Conservation (phyloP, 495 filamentous ascomycete species). For the Thermochaetoides thermophila region DNA sequence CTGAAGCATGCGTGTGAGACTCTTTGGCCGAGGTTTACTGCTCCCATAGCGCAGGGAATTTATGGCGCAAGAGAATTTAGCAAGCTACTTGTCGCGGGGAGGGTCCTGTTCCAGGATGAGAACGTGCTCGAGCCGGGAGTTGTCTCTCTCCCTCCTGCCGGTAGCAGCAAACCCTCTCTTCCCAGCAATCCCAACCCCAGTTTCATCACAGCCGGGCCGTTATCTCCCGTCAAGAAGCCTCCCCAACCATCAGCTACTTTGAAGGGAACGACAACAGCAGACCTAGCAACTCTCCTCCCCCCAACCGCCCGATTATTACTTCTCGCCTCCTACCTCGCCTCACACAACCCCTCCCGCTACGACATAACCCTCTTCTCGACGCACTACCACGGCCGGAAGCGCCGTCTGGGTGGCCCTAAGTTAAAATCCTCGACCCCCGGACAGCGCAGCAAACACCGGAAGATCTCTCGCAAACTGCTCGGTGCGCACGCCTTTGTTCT, state of each 20-base stretch:
- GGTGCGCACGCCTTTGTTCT: conserved; percentile 69
- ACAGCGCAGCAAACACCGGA: conserved; percentile 42
- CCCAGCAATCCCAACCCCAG: background rate
- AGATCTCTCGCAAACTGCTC: conserved; percentile 54
- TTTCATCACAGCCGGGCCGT: background rate
- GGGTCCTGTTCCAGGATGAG: conserved; percentile 66
- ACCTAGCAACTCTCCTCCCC: conserved; percentile 42
- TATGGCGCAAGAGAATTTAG: conserved; percentile 67
- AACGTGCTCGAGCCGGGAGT: conserved; percentile 54
- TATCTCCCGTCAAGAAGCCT: too few relatives aligned
- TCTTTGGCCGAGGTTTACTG: conserved; percentile 57
- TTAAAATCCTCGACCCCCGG: conserved; percentile 1
- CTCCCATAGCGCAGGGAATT: conserved; percentile 46
- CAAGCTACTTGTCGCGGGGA: conserved; percentile 57
- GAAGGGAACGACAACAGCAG: too few relatives aligned
- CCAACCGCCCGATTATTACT: conserved; percentile 73
- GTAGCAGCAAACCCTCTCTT: conserved; percentile 1
- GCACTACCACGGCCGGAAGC: conserved; percentile 40
- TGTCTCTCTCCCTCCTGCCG: conserved; percentile 24
- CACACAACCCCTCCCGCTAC: conserved; percentile 64
- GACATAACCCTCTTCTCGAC: conserved; percentile 81
- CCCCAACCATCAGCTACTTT: conserved; percentile 2
- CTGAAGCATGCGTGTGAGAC: conserved; percentile 41
- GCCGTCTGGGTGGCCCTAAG: conserved; percentile 23
- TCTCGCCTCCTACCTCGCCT: conserved; percentile 79